These are phyloP conservation scores for Solanum paucissectum DNA, from an alignment of 257 asterid species.

Conservation along the genomic window DNA sequence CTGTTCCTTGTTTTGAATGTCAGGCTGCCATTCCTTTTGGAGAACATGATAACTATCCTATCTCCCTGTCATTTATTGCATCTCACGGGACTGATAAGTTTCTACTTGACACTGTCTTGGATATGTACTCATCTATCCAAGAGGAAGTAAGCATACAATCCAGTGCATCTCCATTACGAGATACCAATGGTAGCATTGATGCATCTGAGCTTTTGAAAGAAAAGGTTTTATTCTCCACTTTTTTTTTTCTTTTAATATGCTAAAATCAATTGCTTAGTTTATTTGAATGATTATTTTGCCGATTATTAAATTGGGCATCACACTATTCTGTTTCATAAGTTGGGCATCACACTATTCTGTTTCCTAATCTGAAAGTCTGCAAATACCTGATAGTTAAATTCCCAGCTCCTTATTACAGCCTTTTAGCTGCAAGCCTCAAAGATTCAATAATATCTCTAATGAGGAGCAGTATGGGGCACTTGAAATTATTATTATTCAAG, in stretches of 20 bases:
- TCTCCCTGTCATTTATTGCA: conserved; percentile 71
- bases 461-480: background rate
- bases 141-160: conserved; percentile 38
- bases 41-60: conserved; percentile 49
- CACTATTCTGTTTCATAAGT: background rate
- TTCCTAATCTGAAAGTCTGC: background rate
- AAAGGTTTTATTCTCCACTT: conserved; percentile 38
- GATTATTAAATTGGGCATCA: background rate
- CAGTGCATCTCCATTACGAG: conserved; percentile 39
- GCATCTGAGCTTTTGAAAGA: conserved; percentile 81
- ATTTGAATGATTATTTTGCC: background rate
- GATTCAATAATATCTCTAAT: background rate
- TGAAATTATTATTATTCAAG: background rate
- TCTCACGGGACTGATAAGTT: conserved; percentile 81
- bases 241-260: background rate
- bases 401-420: background rate
- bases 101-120: conserved; percentile 82
- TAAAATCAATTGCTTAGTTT: background rate
- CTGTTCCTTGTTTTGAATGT: background rate
- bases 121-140: conserved; percentile 68
- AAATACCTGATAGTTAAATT: background rate
- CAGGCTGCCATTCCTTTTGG: conserved; percentile 83
- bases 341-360: background rate
- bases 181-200: conserved; percentile 48
- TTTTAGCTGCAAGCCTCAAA: background rate